phyloP scores from a whole-genome alignment of 2,329 filamentous ascomycete genomes.

The Shiraia sp. region DNA sequence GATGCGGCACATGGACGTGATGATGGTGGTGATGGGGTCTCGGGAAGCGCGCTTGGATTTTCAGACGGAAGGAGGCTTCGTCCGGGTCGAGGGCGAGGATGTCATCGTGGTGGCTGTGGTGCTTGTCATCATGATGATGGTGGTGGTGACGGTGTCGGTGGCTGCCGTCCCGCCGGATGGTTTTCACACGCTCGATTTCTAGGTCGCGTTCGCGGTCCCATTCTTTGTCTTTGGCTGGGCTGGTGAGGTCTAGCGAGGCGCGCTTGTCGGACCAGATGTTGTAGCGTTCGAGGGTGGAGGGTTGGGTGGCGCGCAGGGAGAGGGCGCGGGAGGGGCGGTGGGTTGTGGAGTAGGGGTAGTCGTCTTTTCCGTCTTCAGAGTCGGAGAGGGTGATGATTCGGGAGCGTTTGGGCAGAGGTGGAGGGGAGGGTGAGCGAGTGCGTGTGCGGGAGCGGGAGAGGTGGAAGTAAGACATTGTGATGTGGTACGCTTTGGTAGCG shows the following conservation, averaged over 20 bases:
- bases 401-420: conserved; percentile 27
- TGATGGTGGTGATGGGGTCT: conserved; percentile 2
- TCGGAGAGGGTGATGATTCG: conserved; percentile 25
- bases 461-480: conserved; percentile 33
- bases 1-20: too few species aligned
- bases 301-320: conserved; percentile 24
- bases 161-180: not conserved
- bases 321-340: conserved; percentile 30
- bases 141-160: conserved; percentile 1
- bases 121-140: conserved; percentile 4
- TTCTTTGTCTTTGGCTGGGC: conserved; percentile 6
- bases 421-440: conserved; percentile 19
- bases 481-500: too few species aligned
- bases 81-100: conserved; percentile 4
- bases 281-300: conserved; percentile 37
- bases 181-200: conserved; percentile 19
- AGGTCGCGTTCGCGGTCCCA: conserved; percentile 8
- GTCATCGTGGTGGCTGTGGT: conserved; percentile 4
- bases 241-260: conserved; percentile 1
- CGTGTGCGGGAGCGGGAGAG: conserved; percentile 24
- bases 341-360: conserved; percentile 29
- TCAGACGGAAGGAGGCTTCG: conserved; percentile 15
- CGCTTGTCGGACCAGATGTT: conserved; percentile 32
- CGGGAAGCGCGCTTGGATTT: conserved; percentile 13
- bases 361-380: conserved; percentile 32